Evolutionary conservation across 805 yeast species (phyloP).

Genomic region (Barnettozyma salicaria): DNA sequence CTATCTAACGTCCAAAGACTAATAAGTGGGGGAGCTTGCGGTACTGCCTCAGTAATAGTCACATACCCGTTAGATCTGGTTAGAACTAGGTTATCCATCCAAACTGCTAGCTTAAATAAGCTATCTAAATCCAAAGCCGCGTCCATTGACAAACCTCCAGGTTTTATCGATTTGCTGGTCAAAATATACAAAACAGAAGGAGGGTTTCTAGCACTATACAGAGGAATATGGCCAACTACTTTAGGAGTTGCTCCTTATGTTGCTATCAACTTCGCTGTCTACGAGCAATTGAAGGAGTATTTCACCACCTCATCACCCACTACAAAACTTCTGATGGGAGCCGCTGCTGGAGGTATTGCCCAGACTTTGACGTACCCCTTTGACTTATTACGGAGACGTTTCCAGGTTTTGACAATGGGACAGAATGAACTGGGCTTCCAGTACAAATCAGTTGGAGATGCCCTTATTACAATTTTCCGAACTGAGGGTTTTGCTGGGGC

Average conservation of each 20-base stretch:
- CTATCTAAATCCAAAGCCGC: conserved; percentile 39
- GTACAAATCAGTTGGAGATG: conserved; percentile 72
- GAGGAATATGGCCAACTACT: conserved; percentile 87
- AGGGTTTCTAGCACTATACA: conserved; percentile 67
- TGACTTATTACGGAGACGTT: conserved; percentile 81
- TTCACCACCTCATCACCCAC: conserved; percentile 38
- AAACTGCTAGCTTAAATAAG: conserved; percentile 61
- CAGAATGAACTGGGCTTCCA: conserved; percentile 71
- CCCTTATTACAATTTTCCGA: conserved; percentile 59
- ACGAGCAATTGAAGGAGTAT: conserved; percentile 70
- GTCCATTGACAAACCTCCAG: conserved; percentile 50
- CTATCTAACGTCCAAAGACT: conserved; percentile 55
- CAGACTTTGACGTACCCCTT: conserved; percentile 90
- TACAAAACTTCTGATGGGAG: conserved; percentile 72
- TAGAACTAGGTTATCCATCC: conserved; percentile 82
- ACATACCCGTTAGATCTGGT: conserved; percentile 92
- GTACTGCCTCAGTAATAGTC: conserved; percentile 67
- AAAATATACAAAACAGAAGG: conserved; percentile 74
- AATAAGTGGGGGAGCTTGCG: conserved; percentile 75
- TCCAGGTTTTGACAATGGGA: conserved; percentile 85
- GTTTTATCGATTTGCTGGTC: conserved; percentile 52
- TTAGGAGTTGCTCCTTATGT: conserved; percentile 96
- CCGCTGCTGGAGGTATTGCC: conserved; percentile 81
- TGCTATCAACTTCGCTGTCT: conserved; percentile 85
- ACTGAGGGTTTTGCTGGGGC: conserved; percentile 71